phyloP scores from a whole-genome alignment of 106 monocot species.

The Chionographis japonica region DNA sequence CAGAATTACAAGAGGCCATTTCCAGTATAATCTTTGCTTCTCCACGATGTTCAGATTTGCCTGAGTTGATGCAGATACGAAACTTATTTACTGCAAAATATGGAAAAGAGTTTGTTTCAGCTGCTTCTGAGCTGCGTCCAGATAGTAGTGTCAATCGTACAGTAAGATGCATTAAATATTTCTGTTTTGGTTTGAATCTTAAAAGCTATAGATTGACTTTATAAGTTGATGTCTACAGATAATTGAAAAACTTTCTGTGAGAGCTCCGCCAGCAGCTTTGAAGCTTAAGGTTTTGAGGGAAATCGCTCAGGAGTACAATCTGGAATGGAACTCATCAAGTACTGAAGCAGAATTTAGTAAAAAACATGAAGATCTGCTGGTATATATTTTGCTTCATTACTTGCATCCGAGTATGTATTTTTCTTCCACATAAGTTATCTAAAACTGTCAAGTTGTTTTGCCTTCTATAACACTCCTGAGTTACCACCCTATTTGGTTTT shows the following conservation, averaged over 20 bases:
- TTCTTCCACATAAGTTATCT: background rate
- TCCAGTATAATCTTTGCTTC: conserved; percentile 93
- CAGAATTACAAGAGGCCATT: conserved; percentile 87
- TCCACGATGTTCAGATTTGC: conserved; percentile 95
- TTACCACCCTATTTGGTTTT: too few relatives aligned
- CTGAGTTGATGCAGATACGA: conserved; percentile 77
- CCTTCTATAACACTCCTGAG: too few relatives aligned
- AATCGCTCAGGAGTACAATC: conserved; percentile 65
- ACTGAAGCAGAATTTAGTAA: conserved; percentile 80
- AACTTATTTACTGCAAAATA: conserved; percentile 82
- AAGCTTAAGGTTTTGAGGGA: conserved; percentile 58
- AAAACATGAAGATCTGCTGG: conserved; percentile 93
- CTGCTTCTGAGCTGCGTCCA: conserved; percentile 85
- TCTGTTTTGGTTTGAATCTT: background rate
- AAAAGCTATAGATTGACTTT: background rate
- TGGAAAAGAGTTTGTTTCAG: conserved; percentile 87
- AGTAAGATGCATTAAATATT: conserved; percentile 30
- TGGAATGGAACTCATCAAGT: conserved; percentile 77
- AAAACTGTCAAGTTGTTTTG: too few relatives aligned
- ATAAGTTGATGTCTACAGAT: conserved; percentile 35
- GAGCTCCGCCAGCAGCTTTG: conserved; percentile 53
- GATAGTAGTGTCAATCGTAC: conserved; percentile 85
- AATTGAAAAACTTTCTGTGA: conserved; percentile 85
- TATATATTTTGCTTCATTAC: conserved; percentile 14
- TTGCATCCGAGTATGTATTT: background rate